Base-by-base conservation (phyloP, 2,329 filamentous ascomycete species). In the Microdochium bolleyi region DNA sequence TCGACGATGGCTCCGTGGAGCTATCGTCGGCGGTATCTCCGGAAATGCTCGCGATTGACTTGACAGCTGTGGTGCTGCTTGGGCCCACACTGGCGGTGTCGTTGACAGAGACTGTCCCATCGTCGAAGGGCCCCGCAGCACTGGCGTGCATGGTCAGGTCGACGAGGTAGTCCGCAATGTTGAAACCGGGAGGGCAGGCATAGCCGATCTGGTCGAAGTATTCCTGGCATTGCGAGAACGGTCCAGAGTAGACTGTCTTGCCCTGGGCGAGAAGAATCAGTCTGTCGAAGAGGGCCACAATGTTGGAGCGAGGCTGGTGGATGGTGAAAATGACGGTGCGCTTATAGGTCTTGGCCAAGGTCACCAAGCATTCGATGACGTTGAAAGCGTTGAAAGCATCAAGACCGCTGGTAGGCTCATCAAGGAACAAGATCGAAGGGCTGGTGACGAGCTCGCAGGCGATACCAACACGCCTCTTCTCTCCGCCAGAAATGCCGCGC, bases 301-400 rank as follows among this genome's bases (percentile, higher is more conserved):
- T 99, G 69, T 99, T 99, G 11, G 94, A 99, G 59, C 95, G 84
- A 37, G 94, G 94, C 64, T 99, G 94, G 68, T 99, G 94, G 58
- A 99, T 99, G 14, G 94, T 99, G 72, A 99, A 96, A 56, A 99
- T 88, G 52, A 99, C 91, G 1, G 95, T 99, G 55, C 95, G 83
- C 72, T 96, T 95, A 73, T 97, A 99, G 44, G 85, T 94, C 74
- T 96, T 96, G 51, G 95, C 94, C 48, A 99, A 74, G 1, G 88
- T 96, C 38, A 97, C 92, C 10, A 99, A 79, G 62, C 92, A 97
- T 67, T 99, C 94, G 24, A 99, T 84, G 38, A 99, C 94, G 58
- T 99, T 99, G 76, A 94, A 99, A 5, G 95, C 95, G 65, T 99
- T 99, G 76, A 85, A 99, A 1, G 94, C 90, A 68, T 99, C 94